Base-by-base conservation (phyloP, 2,329 filamentous ascomycete species). In the Colletotrichum musicola region DNA sequence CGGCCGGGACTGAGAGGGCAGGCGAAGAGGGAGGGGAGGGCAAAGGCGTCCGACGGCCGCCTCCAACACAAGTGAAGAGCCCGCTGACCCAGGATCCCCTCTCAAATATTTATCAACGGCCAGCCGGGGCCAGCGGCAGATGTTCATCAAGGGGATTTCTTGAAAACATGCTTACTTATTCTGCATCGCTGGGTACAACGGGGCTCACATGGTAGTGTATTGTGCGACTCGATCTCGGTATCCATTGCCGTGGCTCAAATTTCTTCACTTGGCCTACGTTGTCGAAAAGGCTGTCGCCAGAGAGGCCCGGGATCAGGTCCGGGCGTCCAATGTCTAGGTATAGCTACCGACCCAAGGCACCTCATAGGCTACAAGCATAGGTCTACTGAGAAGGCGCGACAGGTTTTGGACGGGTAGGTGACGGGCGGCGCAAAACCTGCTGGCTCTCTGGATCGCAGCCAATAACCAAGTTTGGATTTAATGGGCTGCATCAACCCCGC, bases 61-160 rank as follows among this genome's bases (percentile, higher is more conserved):
- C 30, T 35, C 30, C 6, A 35, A 35, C 30, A 35, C 7, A 7
- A 35, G 7, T 35, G 9, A 10, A 35, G 30, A 35, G 10, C 30
- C 7, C 7, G 30, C 30, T 35, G 30, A 9, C 10, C 30, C 7
- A 35, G 30, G 30, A 35, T 35, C 30, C 30, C 30, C 30, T 35
- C 7, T 35, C 30, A 2, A 35, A 35, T 9, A 9, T 35, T 35
- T 25, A 25, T 25, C 40, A 42, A 42, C 40, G 40, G 13, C 40
- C 40, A 49, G 65, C 55, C 51, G 42, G 55, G 49, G 62, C 65
- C 62, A 65, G 40, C 65, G 55, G 62, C 49, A 65, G 22, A 51
- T 46, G 10, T 49, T 65, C 65, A 57, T 68, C 55, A 42, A 46
- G 54, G 60, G 54, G 42, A 40, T 35, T 22, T 18, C n/a, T 49